Conservation (phyloP, 805 yeast genomes). For the Komagataella populi region DNA sequence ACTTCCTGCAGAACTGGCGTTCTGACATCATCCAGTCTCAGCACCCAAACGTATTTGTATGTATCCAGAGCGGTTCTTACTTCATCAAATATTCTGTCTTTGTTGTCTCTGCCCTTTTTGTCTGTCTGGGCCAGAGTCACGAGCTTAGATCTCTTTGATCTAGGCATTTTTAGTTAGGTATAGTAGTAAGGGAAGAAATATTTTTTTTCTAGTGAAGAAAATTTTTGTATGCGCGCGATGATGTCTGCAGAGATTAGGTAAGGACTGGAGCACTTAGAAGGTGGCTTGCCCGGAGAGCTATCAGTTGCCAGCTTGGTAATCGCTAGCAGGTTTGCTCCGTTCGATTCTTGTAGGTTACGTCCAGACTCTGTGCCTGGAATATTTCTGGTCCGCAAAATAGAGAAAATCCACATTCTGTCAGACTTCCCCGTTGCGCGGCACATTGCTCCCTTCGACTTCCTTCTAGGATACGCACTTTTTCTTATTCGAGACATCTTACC, state of each 20-base stretch:
- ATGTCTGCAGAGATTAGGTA: not conserved
- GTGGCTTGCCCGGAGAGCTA: not conserved
- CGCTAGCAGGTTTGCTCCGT: no score
- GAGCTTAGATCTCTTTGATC: constrained; percentile 92
- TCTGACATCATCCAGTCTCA: constrained; percentile 83
- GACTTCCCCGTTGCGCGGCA: not conserved
- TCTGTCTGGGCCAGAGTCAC: constrained; percentile 94
- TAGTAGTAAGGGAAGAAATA: not conserved
- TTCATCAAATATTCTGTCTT: constrained; percentile 83
- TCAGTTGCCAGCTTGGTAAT: not conserved
- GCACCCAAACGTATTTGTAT: constrained; percentile 70
- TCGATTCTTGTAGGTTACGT: no score
- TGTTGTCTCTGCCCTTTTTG: constrained; percentile 88
- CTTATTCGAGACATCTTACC: not conserved
- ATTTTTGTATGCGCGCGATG: constrained; percentile 1
- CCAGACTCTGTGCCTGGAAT: no score
- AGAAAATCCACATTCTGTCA: not conserved
- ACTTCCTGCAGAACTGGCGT: constrained; percentile 92
- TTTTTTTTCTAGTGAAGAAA: constrained; percentile 1
- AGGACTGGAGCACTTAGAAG: not conserved
- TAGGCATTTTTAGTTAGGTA: constrained; percentile 52
- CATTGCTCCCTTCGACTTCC: not conserved
- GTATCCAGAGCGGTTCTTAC: constrained; percentile 72
- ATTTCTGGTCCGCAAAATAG: not conserved
- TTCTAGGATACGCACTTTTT: no score